phyloP scores from a whole-genome alignment of 129 eudicot species.

The Sambucus nigra region DNA sequence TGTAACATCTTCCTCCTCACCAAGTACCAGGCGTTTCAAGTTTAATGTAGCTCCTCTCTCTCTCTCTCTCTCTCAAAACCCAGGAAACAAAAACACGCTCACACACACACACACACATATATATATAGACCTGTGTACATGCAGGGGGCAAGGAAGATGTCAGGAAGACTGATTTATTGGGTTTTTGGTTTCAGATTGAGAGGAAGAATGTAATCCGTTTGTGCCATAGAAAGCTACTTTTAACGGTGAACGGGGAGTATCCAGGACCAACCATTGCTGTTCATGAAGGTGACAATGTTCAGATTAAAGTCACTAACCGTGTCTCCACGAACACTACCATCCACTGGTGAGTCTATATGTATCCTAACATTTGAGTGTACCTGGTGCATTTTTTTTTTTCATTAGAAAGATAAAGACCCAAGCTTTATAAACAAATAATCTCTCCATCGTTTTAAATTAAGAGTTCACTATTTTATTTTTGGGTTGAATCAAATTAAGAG shows the following conservation, averaged over 20 bases:
- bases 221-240: slow-evolving; percentile 38
- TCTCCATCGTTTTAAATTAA: too few relatives aligned
- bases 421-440: too few relatives aligned
- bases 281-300: slow-evolving; percentile 65
- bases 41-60: slow-evolving; percentile 43
- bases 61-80: not conserved
- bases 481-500: too few relatives aligned
- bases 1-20: slow-evolving; percentile 25
- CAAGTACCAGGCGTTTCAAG: slow-evolving; percentile 29
- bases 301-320: slow-evolving; percentile 49
- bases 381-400: too few relatives aligned
- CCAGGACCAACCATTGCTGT: slow-evolving; percentile 79
- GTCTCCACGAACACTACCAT: slow-evolving; percentile 60
- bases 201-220: slow-evolving; percentile 56
- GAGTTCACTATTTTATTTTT: too few relatives aligned
- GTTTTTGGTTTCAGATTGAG: slow-evolving; percentile 40
- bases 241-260: slow-evolving; percentile 68
- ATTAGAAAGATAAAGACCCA: too few relatives aligned
- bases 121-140: too few relatives aligned
- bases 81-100: not conserved
- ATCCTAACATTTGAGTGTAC: too few relatives aligned
- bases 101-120: not conserved
- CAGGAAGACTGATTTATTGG: not conserved
- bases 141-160: too few relatives aligned
- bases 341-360: slow-evolving; percentile 48